These are phyloP conservation scores for Boeremia lycopersici DNA, from an alignment of 2,329 filamentous ascomycete species.

Conservation along the genomic window DNA sequence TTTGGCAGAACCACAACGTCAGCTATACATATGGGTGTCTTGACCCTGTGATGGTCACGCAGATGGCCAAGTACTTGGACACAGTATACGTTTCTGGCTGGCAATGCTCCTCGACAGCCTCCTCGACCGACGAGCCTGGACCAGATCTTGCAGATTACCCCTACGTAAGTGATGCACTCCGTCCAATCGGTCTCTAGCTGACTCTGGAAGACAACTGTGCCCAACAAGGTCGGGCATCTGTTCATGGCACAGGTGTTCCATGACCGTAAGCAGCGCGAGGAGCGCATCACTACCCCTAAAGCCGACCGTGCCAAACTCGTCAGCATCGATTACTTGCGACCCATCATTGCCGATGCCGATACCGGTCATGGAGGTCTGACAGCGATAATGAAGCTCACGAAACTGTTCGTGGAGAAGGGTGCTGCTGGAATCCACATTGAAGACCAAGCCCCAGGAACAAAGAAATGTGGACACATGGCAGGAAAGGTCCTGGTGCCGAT, in stretches of 20 bases:
- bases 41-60: conserved; percentile 97
- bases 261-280: conserved; percentile 97
- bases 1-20: conserved; percentile 74
- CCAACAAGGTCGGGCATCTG: conserved; percentile 96
- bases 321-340: conserved; percentile 91
- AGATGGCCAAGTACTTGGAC: conserved; percentile 99
- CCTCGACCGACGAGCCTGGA: conserved; percentile 91
- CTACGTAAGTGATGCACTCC: conserved; percentile 42
- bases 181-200: conserved; percentile 7
- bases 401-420: conserved; percentile 95
- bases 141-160: conserved; percentile 98
- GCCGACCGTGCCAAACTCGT: conserved; percentile 72
- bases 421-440: conserved; percentile 98
- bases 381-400: conserved; percentile 99
- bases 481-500: conserved; percentile 97
- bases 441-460: conserved; percentile 96
- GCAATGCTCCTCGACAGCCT: conserved; percentile 97
- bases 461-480: conserved; percentile 99
- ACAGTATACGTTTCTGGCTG: conserved; percentile 99
- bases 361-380: conserved; percentile 96
- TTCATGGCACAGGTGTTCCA: conserved; percentile 99
- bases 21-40: conserved; percentile 97
- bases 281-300: conserved; percentile 79
- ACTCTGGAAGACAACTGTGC: conserved; percentile 81
- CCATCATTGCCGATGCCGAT: conserved; percentile 95